These are phyloP conservation scores for Podospora australis DNA, from an alignment of 495 filamentous ascomycete species.

Conservation along the genomic window DNA sequence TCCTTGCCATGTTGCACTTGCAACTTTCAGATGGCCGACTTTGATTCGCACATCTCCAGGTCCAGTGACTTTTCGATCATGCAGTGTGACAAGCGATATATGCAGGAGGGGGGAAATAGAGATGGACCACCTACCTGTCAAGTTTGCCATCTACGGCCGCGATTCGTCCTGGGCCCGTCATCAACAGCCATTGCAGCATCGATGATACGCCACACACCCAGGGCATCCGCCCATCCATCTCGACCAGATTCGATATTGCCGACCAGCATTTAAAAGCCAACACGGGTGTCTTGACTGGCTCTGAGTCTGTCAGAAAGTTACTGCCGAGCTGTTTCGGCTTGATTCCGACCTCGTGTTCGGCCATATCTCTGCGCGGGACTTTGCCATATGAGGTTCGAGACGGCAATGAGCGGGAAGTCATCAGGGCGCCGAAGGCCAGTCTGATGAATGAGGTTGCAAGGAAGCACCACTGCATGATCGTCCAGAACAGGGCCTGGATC, in stretches of 20 bases:
- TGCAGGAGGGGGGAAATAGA: slow-evolving; percentile 19
- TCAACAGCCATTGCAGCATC: slow-evolving; percentile 62
- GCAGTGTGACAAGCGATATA: slow-evolving; percentile 30
- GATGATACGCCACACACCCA: slow-evolving; percentile 70
- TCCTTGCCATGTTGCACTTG: slow-evolving; percentile 32
- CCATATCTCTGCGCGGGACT: slow-evolving; percentile 8
- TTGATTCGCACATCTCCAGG: slow-evolving; percentile 23
- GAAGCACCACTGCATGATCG: slow-evolving; percentile 61
- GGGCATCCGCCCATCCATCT: slow-evolving; percentile 72
- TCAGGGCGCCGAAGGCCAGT: slow-evolving; percentile 46
- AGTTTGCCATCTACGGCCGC: slow-evolving; percentile 68
- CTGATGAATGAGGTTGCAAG: slow-evolving; percentile 58
- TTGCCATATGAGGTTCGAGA: slow-evolving; percentile 28
- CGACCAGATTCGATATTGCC: slow-evolving; percentile 60
- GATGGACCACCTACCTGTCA: slow-evolving; percentile 69
- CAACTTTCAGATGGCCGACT: slow-evolving; percentile 6
- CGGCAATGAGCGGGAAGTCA: slow-evolving; percentile 48
- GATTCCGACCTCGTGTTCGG: slow-evolving; percentile 11
- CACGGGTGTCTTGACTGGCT: slow-evolving; percentile 56
- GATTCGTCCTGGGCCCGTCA: slow-evolving; percentile 65
- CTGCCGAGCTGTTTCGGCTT: no score
- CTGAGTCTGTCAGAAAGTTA: no score
- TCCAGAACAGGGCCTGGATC: slow-evolving; percentile 55
- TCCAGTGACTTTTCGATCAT: slow-evolving; percentile 37
- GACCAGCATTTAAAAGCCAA: slow-evolving; percentile 67